Evolutionary conservation across 2,329 filamentous ascomycete genomes (phyloP), one percentile per base, ranked within the genome.

Genomic region (Aspergillus piperis): DNA sequence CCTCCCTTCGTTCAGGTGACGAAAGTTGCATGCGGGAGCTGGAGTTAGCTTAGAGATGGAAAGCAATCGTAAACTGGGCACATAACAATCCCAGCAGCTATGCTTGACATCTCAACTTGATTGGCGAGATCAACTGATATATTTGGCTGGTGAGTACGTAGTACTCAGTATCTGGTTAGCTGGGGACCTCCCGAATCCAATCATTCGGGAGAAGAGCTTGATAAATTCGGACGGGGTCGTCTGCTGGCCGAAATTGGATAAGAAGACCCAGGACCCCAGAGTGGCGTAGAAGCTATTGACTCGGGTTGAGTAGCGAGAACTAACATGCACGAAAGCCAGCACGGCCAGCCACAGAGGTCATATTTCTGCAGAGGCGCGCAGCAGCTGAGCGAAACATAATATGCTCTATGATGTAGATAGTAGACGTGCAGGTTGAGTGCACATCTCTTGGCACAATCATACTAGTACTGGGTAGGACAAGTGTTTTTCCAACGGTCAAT

Each of bases 341-440:
- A 44, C 39, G 6, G 19, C 44, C 53, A 55, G 39, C 53, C 53
- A 55, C 53, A 32, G 39, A 55, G 53, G 39, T 55, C 53, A 55
- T 47, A 17, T 55, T 36, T 32, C 39, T 55, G 53, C 53, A 55
- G 47, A 50, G n/a, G 47, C 47, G 25, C 47, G 47, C 32, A 13
- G 47, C 47, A 50, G 47, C n/a, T 32, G 47, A 50, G 47, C 47
- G 23, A 50, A 17, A 50, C 25, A 30, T 15, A 36, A 5, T 19
- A 23, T 44, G 41, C 41, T 30, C 21, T 44, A 44, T 44, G 41
- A 44, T 44, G 41, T 42, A 42, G 32, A 10, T 44, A 44, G 41
- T 44, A 21, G 39, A 21, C 10, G 17, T 42, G 39, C 39, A 19
- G n/a, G 19, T 5, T 32, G 19, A 42, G n/a, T 44, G 41, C 41